A percentile compares a stretch with the other conserved stretches of the same genome.
Evolutionary conservation across 1,284 basidiomycete genomes (phyloP).

Genomic region (Microbotryum lychnidis-dioicae): DNA sequence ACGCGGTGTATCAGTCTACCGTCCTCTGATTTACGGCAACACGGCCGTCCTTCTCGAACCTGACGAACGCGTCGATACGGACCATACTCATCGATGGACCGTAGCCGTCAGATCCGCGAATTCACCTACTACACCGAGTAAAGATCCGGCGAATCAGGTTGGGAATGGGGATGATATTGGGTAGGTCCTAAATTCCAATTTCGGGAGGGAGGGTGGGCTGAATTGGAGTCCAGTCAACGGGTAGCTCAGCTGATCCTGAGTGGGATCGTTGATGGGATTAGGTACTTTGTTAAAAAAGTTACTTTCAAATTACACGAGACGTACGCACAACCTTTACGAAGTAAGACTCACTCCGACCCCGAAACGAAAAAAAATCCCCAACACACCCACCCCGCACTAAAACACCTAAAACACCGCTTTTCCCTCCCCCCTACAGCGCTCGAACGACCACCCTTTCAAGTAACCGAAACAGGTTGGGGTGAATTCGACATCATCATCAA

Average conservation of each 20-base stretch:
- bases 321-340: constrained; percentile 79
- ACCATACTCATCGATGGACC: constrained; percentile 96
- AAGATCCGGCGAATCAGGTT: constrained; percentile 49
- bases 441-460: constrained; percentile 87
- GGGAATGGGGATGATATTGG: constrained; percentile 44
- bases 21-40: constrained; percentile 93
- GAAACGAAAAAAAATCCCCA: no score
- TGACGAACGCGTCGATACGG: constrained; percentile 57
- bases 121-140: constrained; percentile 41
- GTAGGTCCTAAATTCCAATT: constrained; percentile 42
- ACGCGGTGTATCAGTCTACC: constrained; percentile 68
- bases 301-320: constrained; percentile 98
- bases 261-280: constrained; percentile 26
- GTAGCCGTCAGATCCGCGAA: constrained; percentile 69
- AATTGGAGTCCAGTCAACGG: background rate
- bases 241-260: background rate
- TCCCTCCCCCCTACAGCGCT: constrained; percentile 51
- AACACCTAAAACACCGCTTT: background rate
- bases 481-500: constrained; percentile 96
- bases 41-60: constrained; percentile 73
- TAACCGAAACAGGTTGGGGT: constrained; percentile 98
- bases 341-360: constrained; percentile 51
- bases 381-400: no score
- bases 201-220: no score
- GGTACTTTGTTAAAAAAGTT: constrained; percentile 85